Evolutionary conservation across 176 grass and related monocot genomes (phyloP).

Genomic region (Zea mays): DNA sequence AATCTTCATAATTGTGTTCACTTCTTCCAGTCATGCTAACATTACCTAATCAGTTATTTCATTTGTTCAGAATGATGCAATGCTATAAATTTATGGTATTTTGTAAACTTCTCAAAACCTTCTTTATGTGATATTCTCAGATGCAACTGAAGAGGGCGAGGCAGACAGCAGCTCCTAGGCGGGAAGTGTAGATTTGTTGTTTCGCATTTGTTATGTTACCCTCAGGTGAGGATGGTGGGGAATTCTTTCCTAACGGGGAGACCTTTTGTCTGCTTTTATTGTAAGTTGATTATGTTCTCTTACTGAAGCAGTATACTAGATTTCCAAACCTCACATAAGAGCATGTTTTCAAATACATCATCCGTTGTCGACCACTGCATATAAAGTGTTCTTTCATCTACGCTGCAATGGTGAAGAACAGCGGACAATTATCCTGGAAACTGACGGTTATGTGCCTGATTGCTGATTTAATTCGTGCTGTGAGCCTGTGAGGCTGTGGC

Average conservation of each 20-base stretch:
- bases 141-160: conserved; percentile 34
- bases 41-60: neutral
- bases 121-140: conserved; percentile 45
- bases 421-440: neutral
- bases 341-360: conserved; percentile 17
- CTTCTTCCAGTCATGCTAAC: neutral
- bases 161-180: conserved; percentile 40
- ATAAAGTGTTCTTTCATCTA: neutral
- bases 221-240: neutral
- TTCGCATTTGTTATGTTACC: conserved; percentile 27
- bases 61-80: neutral
- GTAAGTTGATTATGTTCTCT: conserved; percentile 28
- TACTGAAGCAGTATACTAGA: conserved; percentile 40
- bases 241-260: conserved; percentile 32
- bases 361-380: neutral
- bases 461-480: neutral
- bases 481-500: conserved; percentile 1
- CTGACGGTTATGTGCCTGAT: neutral
- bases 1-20: neutral
- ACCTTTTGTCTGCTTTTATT: conserved; percentile 31
- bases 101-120: conserved; percentile 9
- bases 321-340: conserved; percentile 15
- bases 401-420: neutral
- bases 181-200: conserved; percentile 20
- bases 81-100: neutral